Base-by-base conservation (phyloP, 768 basidiomycete species). In the Naganishia antarctica region DNA sequence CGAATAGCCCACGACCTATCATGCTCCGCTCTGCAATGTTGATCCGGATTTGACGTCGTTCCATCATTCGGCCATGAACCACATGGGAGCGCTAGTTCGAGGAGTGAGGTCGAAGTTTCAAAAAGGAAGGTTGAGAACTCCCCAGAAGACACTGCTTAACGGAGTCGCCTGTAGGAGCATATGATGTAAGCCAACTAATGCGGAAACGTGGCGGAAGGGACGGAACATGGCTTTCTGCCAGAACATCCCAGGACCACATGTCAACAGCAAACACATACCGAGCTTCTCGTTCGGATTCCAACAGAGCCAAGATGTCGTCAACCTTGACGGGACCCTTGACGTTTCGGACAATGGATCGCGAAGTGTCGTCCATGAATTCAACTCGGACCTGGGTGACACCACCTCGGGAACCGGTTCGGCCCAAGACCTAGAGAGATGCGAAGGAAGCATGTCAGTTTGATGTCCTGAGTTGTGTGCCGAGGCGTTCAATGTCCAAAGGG, bases 351-450 rank as follows among this genome's bases (percentile, higher is more conserved):
- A 99, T 96, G 70, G 90, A 88, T 73, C 94, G 89, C 70, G 86
- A 85, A 61, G 89, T 85, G 79, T 98, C 93, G 79, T 98, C 94
- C 88, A 98, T 87, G 83, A 99, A 96, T 78, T 98, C 96, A 71
- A 99, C 96, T 70, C 94, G 91, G 80, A 97, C 93, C 83, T 97
- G 93, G 67, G 92, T 97, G 74, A 98, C 92, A 82, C 94, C 94
- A 81, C 94, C 94, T 78, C 94, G 90, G 73, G 93, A 97, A 68
- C 94, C 94, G 77, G 96, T 99, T 75, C 96, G 87, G 76, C 96
- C 96, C 74, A 98, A 87, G 79, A 98, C 91, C 91, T 96, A 69
- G 63, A 41, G 60, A n/a, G n/a, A n/a, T n/a, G n/a, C 15, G 29
- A 64, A 21, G 18, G 44, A 37, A 58, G 29, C 4, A 32, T 21